A percentile compares a stretch with the other conserved stretches of the same genome.
These are phyloP conservation scores for Mortierella sp. DNA, from an alignment of 371 early-diverging fungal species.

Conservation along the genomic window DNA sequence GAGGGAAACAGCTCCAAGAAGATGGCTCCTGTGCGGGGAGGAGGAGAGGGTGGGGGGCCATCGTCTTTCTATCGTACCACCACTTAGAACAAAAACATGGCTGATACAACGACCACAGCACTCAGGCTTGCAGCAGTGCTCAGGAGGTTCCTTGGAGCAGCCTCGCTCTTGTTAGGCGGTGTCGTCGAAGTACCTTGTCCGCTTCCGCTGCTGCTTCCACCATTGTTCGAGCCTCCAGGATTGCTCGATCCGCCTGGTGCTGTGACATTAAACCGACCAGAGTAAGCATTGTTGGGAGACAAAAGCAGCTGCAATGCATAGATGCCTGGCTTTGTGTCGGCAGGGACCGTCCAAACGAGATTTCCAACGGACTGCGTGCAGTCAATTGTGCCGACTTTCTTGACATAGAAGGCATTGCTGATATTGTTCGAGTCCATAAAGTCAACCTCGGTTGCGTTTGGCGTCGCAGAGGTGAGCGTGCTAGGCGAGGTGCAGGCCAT, in stretches of 20 bases:
- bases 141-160: too few species aligned
- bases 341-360: conserved; percentile 63
- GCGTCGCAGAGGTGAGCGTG: conserved; percentile 35
- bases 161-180: too few species aligned
- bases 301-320: conserved; percentile 56
- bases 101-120: too few species aligned
- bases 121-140: too few species aligned
- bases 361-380: conserved; percentile 48
- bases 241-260: conserved; percentile 4
- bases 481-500: conserved; percentile 39
- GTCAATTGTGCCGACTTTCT: conserved; percentile 51
- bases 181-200: too few species aligned
- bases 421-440: conserved; percentile 55
- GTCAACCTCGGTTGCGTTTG: conserved; percentile 48
- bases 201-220: too few species aligned
- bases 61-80: too few species aligned
- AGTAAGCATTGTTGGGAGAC: conserved; percentile 48
- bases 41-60: too few species aligned
- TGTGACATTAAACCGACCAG: conserved; percentile 48
- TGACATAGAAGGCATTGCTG: conserved; percentile 50
- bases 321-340: conserved; percentile 61
- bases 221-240: too few species aligned
- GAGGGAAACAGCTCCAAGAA: too few species aligned
- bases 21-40: too few species aligned
- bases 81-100: too few species aligned